Conservation (phyloP, 2,329 filamentous ascomycete species). For the Sclerotiophoma versabilis region DNA sequence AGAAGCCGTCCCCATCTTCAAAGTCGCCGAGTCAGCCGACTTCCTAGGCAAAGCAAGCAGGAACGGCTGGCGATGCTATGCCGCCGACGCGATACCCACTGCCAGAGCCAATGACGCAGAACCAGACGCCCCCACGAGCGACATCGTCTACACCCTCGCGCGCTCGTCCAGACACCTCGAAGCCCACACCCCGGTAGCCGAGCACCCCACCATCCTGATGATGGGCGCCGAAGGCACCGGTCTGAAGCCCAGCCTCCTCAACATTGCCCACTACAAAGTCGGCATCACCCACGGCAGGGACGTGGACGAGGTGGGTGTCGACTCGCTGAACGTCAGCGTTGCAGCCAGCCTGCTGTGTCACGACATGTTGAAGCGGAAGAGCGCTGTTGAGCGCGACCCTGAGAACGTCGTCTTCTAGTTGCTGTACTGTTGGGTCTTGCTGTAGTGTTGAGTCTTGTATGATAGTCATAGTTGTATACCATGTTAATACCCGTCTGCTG, state of each 20-base stretch:
- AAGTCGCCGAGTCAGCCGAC: constrained; percentile 68
- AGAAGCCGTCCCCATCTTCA: constrained; percentile 78
- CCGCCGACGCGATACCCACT: constrained; percentile 61
- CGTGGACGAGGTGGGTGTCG: constrained; percentile 66
- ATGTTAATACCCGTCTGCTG: no score
- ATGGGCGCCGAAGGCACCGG: constrained; percentile 56
- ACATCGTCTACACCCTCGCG: constrained; percentile 35
- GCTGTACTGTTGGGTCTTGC: not conserved
- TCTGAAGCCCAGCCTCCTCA: constrained; percentile 43
- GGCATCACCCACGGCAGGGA: constrained; percentile 66
- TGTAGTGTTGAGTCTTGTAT: not conserved
- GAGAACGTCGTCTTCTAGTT: constrained; percentile 10
- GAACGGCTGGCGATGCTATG: constrained; percentile 84
- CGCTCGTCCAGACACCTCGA: constrained; percentile 28
- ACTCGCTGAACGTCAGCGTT: constrained; percentile 93
- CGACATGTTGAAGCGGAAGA: constrained; percentile 64
- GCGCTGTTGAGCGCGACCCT: not conserved
- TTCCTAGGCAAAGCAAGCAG: constrained; percentile 74
- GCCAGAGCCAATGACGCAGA: constrained; percentile 42
- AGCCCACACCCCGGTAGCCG: constrained; percentile 38
- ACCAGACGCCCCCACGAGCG: constrained; percentile 13
- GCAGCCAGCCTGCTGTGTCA: constrained; percentile 79
- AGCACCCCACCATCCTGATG: constrained; percentile 76
- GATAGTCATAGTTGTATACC: no score
- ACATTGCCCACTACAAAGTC: constrained; percentile 68